Evolutionary conservation across 768 basidiomycete genomes (phyloP), one percentile per base, ranked within the genome.

Genomic region (Pleurotus tuoliensis): DNA sequence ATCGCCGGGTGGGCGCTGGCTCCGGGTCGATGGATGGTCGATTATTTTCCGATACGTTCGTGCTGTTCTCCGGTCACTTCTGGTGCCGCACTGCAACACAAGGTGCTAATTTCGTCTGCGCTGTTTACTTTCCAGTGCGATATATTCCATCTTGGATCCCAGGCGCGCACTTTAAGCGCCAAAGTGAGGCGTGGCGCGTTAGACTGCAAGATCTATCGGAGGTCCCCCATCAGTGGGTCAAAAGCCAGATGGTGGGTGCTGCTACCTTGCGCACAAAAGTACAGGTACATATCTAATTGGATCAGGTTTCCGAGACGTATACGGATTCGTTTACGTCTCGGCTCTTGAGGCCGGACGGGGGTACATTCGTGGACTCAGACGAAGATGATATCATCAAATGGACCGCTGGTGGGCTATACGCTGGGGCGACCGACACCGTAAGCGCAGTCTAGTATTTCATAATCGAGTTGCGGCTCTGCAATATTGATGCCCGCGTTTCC

Each of bases 131-230:
- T 44, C 12, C 30, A 78, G 76, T 82, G 18, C 78, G 79, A 25
- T 75, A 77, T 49, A 56, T 82, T n/a, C 82, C 82, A 2, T 66
- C 72, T 2, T 82, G 69, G 64, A 62, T 83, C 27, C 82, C 82
- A 5, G 78, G 79, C 11, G 74, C 75, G 5, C 66, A 60, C 0
- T 83, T 80, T 70, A 78, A 78, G 58, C 72, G 75, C 4, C 72
- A 77, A 63, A 81, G 76, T 25, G 63, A 69, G 12, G 62, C 50
- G 24, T 82, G 79, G 79, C 59, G 63, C 57, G 60, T 63, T 59
- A 73, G 72, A 56, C 67, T 69, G 49, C 66, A 62, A 38, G 62
- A 63, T 58, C 69, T 68, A 59, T 78, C 71, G 25, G 72, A 70
- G 30, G 68, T 72, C 9, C 76, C 76, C 4, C 74, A 76, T 59